Base-by-base conservation (phyloP, 805 yeast genomes). In the Ogataea paraovalis region DNA sequence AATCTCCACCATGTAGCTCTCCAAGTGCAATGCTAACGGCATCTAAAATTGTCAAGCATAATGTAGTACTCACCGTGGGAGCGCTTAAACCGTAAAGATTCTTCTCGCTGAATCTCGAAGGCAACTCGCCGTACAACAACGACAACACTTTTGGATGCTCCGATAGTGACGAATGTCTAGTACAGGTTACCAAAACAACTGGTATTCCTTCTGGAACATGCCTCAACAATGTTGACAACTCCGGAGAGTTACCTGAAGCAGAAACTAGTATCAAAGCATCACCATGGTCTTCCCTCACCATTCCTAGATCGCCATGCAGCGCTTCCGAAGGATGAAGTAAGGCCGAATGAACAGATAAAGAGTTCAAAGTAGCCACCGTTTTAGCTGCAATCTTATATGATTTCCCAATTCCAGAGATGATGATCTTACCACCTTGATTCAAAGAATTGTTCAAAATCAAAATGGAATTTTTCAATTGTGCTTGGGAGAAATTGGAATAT, bases 221-320 rank as follows among this genome's bases (percentile, higher is more conserved):
- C 1, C 82, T 80, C 36, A 81, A 64, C 58, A 85, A 62, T 50
- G 72, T 59, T 13, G 80, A 47, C 33, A 90, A 73, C 61, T 89
- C 97, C 0, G 90, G 87, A 0, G 96, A 85, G 56, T 82, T 83
- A 1, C 97, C 97, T 27, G 92, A 82, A 1, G 91, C 85, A 0
- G 91, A 80, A 33, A 89, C 78, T 57, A 87, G 69, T 2, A 90
- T 64, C 44, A 89, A 51, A 28, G 78, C 69, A 53, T 85, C 87
- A 48, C 75, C 74, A 21, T 74, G 68, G 16, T 74, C 74, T 22
- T 75, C 78, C 43, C 78, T 66, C 8, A 90, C 67, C 34, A 83
- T 66, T 2, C 97, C 97, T 56, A 89, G 73, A 63, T 89, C 97
- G 5, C 97, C 97, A 62, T 89, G 97, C 18, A 90, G 69, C 0